phyloP scores from a whole-genome alignment of 139 green algal genomes.

The Chlamydomonas applanata region DNA sequence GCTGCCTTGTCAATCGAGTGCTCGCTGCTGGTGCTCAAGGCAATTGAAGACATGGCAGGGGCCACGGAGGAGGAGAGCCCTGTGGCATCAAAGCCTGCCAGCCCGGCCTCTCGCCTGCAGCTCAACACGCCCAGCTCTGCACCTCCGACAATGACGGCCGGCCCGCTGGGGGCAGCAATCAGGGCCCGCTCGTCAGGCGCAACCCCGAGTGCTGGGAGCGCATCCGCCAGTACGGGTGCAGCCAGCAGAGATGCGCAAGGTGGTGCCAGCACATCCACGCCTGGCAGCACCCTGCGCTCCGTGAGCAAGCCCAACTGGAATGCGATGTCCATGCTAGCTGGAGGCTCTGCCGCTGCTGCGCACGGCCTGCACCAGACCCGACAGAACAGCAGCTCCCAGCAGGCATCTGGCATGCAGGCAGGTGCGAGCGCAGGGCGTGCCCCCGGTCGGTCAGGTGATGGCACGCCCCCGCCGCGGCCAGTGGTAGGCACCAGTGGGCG shows the following conservation, averaged over 20 bases:
- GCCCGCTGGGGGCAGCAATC: too few species aligned
- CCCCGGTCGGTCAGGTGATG: neutral
- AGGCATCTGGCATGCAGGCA: neutral
- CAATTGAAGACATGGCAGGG: slow-evolving; percentile 14
- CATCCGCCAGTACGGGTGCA: too few species aligned
- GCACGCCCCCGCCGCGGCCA: too few species aligned
- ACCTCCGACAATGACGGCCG: too few species aligned
- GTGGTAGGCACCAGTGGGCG: slow-evolving; percentile 8
- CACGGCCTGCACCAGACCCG: slow-evolving; percentile 14
- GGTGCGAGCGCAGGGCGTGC: too few species aligned
- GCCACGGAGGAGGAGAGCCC: neutral
- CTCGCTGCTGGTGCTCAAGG: slow-evolving; percentile 49
- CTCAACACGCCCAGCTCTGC: neutral
- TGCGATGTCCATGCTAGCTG: slow-evolving; percentile 66
- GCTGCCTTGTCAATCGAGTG: slow-evolving; percentile 39
- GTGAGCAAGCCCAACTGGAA: slow-evolving; percentile 30
- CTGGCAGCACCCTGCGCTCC: neutral
- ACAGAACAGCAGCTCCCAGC: slow-evolving; percentile 12
- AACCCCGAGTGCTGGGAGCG: too few species aligned
- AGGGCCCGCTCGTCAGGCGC: too few species aligned
- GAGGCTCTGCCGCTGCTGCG: slow-evolving; percentile 38
- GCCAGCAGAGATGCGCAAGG: too few species aligned
- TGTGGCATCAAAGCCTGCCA: neutral
- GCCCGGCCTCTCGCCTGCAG: neutral
- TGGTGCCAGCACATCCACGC: neutral